phyloP scores from a whole-genome alignment of 2,329 filamentous ascomycete genomes.

The Cladophialophora yegresii region DNA sequence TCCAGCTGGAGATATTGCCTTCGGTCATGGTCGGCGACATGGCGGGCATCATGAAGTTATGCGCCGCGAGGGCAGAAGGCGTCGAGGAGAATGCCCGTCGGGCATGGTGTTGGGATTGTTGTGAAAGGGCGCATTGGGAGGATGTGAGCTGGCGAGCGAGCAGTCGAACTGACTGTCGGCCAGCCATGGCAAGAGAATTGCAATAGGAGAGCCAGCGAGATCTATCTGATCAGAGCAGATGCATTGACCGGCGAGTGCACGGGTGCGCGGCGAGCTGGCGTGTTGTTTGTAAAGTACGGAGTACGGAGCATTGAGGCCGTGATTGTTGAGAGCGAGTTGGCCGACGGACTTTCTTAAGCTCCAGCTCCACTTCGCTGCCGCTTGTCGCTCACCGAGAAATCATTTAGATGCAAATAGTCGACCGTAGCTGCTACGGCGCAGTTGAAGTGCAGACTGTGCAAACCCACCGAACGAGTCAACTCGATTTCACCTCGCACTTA shows the following conservation, averaged over 20 bases:
- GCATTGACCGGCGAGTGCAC: not conserved
- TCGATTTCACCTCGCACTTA: not conserved
- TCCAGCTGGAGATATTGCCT: slow-evolving; percentile 83
- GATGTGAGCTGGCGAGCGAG: slow-evolving; percentile 34
- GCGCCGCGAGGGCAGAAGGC: slow-evolving; percentile 61
- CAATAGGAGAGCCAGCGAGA: not conserved
- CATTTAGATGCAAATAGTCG: not conserved
- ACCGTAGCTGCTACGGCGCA: not conserved
- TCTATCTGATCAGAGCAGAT: not conserved
- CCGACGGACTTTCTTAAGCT: not conserved
- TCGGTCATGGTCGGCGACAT: slow-evolving; percentile 93
- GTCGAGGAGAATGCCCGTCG: slow-evolving; percentile 32
- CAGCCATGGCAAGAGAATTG: slow-evolving; percentile 28
- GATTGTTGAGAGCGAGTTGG: slow-evolving; percentile 6
- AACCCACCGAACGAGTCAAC: not conserved
- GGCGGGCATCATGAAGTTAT: slow-evolving; percentile 89
- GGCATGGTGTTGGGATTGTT: slow-evolving; percentile 25
- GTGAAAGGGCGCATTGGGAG: slow-evolving; percentile 23
- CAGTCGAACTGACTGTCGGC: slow-evolving; percentile 33
- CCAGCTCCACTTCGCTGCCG: not conserved
- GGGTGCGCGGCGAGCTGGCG: not conserved
- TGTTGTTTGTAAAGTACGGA: not conserved
- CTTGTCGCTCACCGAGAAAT: not conserved
- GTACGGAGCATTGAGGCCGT: not conserved
- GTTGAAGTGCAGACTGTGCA: not conserved